Percentiles rank a stretch among this genome's conserved stretches.
These are phyloP conservation scores for Aspergillus jensenii DNA, from an alignment of 2,329 filamentous ascomycete genomes.

Conservation along the genomic window DNA sequence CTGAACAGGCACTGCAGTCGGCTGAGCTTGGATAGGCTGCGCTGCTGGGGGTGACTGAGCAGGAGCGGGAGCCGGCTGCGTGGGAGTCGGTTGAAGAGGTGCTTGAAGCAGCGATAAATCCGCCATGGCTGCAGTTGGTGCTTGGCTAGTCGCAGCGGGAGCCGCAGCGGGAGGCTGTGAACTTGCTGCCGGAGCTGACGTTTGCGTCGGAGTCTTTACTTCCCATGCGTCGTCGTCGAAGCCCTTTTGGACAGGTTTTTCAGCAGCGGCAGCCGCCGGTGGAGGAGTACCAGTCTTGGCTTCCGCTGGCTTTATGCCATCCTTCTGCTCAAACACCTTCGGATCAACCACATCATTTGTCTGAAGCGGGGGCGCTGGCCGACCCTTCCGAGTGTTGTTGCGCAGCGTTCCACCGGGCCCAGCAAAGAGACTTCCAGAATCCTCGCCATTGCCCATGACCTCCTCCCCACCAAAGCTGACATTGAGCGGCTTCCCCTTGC, in stretches of 20 bases:
- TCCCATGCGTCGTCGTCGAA: slow-evolving; percentile 99
- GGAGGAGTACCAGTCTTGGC: slow-evolving; percentile 51
- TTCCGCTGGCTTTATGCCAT: slow-evolving; percentile 45
- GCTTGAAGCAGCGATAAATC: slow-evolving; percentile 65
- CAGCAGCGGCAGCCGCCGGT: slow-evolving; percentile 46
- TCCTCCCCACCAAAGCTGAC: slow-evolving; percentile 55
- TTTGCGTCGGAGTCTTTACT: slow-evolving; percentile 75
- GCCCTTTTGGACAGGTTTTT: slow-evolving; percentile 56
- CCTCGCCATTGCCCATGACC: slow-evolving; percentile 59
- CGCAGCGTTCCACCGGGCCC: slow-evolving; percentile 86
- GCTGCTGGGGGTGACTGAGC: slow-evolving; percentile 44
- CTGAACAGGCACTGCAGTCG: slow-evolving; percentile 40
- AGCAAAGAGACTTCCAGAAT: slow-evolving; percentile 75
- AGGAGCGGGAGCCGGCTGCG: slow-evolving; percentile 47
- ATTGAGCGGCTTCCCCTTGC: slow-evolving; percentile 55
- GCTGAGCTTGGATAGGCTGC: slow-evolving; percentile 36
- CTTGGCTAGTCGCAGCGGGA: slow-evolving; percentile 31
- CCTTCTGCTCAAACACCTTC: slow-evolving; percentile 74
- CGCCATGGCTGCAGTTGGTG: slow-evolving; percentile 66
- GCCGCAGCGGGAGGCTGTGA: slow-evolving; percentile 28
- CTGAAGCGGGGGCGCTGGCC: slow-evolving; percentile 82
- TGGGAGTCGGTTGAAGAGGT: slow-evolving; percentile 57
- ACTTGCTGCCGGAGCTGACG: slow-evolving; percentile 33
- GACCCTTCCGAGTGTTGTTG: slow-evolving; percentile 92
- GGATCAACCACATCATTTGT: slow-evolving; percentile 83